Evolutionary conservation across 2,329 filamentous ascomycete genomes (phyloP).

Genomic region (Neonectria neomacrospora): DNA sequence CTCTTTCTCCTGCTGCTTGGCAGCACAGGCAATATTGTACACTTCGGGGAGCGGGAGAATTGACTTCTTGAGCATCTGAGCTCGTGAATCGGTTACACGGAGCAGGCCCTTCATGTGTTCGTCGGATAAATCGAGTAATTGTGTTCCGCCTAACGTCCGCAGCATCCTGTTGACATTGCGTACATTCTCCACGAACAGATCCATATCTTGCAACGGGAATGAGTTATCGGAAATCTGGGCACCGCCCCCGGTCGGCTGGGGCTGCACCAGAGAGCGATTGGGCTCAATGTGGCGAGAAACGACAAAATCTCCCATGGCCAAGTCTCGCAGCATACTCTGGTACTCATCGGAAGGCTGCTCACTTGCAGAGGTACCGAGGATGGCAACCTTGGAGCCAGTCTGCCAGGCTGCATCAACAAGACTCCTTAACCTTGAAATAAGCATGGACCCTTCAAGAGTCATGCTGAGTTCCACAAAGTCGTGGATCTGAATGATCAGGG

Average conservation of each 20-base stretch:
- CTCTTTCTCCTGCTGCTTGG: slow-evolving; percentile 42
- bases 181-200: slow-evolving; percentile 59
- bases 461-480: slow-evolving; percentile 83
- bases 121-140: slow-evolving; percentile 40
- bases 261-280: slow-evolving; percentile 40
- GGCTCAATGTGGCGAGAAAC: slow-evolving; percentile 50
- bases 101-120: slow-evolving; percentile 43
- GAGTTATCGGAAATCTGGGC: slow-evolving; percentile 32
- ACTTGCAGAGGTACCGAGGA: slow-evolving; percentile 81
- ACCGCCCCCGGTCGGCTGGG: slow-evolving; percentile 40
- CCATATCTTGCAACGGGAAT: slow-evolving; percentile 49
- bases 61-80: slow-evolving; percentile 48
- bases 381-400: slow-evolving; percentile 76
- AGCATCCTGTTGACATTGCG: slow-evolving; percentile 61
- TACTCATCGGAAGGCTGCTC: slow-evolving; percentile 60
- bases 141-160: slow-evolving; percentile 47
- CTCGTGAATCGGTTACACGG: slow-evolving; percentile 40
- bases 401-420: slow-evolving; percentile 78
- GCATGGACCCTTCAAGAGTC: slow-evolving; percentile 73
- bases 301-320: slow-evolving; percentile 55
- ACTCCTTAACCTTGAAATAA: slow-evolving; percentile 76
- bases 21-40: slow-evolving; percentile 52
- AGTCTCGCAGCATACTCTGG: slow-evolving; percentile 51
- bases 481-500: slow-evolving; percentile 79
- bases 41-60: slow-evolving; percentile 54